Evolutionary conservation across 108 stramenopile species (phyloP).

Genomic region (Epithemia pelagica): DNA sequence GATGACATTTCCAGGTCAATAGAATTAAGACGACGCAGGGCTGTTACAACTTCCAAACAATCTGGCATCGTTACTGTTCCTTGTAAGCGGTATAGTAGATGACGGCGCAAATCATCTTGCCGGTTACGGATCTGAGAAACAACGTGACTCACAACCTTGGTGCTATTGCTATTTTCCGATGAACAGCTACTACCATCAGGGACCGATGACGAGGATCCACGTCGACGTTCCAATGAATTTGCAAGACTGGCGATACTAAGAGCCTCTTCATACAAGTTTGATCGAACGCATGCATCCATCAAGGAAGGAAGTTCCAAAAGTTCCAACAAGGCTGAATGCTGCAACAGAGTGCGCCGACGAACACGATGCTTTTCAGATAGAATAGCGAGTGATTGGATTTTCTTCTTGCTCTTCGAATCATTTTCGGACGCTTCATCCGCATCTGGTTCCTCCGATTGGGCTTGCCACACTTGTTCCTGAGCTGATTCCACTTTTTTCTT

Average conservation of each 20-base stretch:
- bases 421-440: no score
- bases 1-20: slow-evolving; percentile 70
- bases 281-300: slow-evolving; percentile 85
- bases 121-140: slow-evolving; percentile 72
- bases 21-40: slow-evolving; percentile 71
- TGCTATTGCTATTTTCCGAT: no score
- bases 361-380: slow-evolving; percentile 77
- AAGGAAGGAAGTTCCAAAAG: slow-evolving; percentile 75
- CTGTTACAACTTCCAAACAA: slow-evolving; percentile 79
- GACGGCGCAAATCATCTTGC: slow-evolving; percentile 68
- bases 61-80: slow-evolving; percentile 83
- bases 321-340: slow-evolving; percentile 78
- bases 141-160: slow-evolving; percentile 59
- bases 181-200: no score
- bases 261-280: slow-evolving; percentile 78
- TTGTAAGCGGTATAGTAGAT: slow-evolving; percentile 61
- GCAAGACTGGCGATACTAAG: slow-evolving; percentile 78
- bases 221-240: slow-evolving; percentile 79
- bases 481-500: slow-evolving; percentile 41
- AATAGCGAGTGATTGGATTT: slow-evolving; percentile 48
- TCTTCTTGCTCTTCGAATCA: no score
- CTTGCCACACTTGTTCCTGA: no score
- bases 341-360: slow-evolving; percentile 68
- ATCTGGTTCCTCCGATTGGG: slow-evolving; percentile 49
- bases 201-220: no score